phyloP scores from a whole-genome alignment of 2,329 filamentous ascomycete genomes.

The Diaporthe destruens region DNA sequence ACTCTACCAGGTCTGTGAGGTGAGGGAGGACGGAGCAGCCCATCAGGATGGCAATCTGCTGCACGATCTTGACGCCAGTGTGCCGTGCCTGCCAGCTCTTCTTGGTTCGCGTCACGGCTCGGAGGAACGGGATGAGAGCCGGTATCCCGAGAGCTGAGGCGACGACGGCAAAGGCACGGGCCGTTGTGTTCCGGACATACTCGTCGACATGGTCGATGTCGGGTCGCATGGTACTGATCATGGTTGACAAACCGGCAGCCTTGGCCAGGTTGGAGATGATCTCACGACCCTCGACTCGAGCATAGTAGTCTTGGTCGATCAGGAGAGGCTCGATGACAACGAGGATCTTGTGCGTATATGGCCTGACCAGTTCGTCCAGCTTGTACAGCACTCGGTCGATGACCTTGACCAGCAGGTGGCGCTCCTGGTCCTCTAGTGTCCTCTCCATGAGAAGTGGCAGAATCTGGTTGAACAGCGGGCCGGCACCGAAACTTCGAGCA shows the following conservation, averaged over 20 bases:
- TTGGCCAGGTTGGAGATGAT: conserved; percentile 99
- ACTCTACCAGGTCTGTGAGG: conserved; percentile 94
- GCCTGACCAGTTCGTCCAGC: conserved; percentile 93
- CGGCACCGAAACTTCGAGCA: conserved; percentile 93
- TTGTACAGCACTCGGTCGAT: conserved; percentile 99
- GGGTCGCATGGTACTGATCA: conserved; percentile 99
- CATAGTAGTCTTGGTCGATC: conserved; percentile 99
- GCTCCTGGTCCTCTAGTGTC: conserved; percentile 96
- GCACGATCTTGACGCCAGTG: conserved; percentile 98
- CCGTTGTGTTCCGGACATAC: conserved; percentile 98
- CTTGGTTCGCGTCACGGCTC: conserved; percentile 96
- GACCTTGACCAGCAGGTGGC: conserved; percentile 97
- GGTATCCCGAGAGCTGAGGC: conserved; percentile 96
- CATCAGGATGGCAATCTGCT: conserved; percentile 99
- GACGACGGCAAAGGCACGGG: conserved; percentile 95
- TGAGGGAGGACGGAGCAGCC: conserved; percentile 96
- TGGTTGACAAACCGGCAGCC: conserved; percentile 94
- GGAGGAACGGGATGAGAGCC: conserved; percentile 91
- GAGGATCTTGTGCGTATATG: conserved; percentile 97
- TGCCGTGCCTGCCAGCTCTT: conserved; percentile 99
- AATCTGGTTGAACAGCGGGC: conserved; percentile 96
- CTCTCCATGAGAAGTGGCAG: conserved; percentile 98
- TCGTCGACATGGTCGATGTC: conserved; percentile 99
- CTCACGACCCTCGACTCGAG: conserved; percentile 95
- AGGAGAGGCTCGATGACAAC: conserved; percentile 99